Base-by-base conservation (phyloP, 2,329 filamentous ascomycete species). In the Pseudogymnoascus destructans region DNA sequence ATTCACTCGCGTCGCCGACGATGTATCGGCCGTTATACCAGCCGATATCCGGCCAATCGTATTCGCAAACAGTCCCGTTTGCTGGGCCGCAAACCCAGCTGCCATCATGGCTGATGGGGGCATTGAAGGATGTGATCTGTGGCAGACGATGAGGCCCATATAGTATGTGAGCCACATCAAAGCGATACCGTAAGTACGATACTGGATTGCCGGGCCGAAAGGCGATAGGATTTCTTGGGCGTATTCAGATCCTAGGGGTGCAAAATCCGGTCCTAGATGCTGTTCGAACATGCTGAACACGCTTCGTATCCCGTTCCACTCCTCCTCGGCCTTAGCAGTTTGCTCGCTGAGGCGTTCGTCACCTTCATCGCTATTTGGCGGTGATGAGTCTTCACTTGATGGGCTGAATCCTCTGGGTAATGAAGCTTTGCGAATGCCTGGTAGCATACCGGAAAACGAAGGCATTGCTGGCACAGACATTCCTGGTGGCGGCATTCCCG, bases 101-200 rank as follows among this genome's bases (percentile, higher is more conserved):
- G 93, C 90, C 65, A 90, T 81, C 81, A 95, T 90, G 33, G 90
- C 87, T 7, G 91, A 84, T 0, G 92, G 89, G 0, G 91, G 92
- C 90, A 96, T 96, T 21, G 80, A 81, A 0, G 93, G 93, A 64
- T 96, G 91, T 0, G 84, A 78, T 32, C 93, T 80, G 60, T 92
- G 77, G n/a, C 93, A 78, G 58, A 91, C 79, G 59, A 97, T 92
- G 52, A 89, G 78, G 0, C 85, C 85, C 76, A 92, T 88, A 70
- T 95, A 87, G 69, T 88, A 91, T 63, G 91, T 86, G 67, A 87
- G 83, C 89, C 90, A 95, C 19, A 96, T 77, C 32, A 88, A 86
- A 2, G 87, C 88, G 62, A 97, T 86, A n/a, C 86, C 85, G 69
- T 89, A 92, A 1, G 87, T 92, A 27, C 88, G 81, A 68, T 95